Evolutionary conservation across 2,329 filamentous ascomycete genomes (phyloP).

Genomic region (Xylariaceae sp.): DNA sequence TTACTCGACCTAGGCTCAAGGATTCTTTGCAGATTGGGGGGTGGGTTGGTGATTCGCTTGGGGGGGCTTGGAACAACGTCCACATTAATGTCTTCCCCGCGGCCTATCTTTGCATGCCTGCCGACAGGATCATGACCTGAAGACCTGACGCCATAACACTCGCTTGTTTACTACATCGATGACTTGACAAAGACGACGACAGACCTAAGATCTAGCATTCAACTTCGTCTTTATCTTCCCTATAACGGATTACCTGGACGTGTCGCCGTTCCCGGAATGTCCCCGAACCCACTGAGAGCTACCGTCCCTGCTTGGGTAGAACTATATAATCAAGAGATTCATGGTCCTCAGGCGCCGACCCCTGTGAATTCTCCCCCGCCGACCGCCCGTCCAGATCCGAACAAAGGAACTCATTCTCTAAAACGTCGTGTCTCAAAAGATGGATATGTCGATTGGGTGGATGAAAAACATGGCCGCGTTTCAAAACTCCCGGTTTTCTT

Average conservation of each 20-base stretch:
- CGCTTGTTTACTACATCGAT: slow-evolving; percentile 1
- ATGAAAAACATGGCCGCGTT: slow-evolving; percentile 30
- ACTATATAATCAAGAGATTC: slow-evolving; percentile 28
- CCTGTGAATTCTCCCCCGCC: slow-evolving; percentile 23
- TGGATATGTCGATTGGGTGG: slow-evolving; percentile 34
- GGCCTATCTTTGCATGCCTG: slow-evolving; percentile 4
- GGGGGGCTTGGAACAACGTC: slow-evolving; percentile 1
- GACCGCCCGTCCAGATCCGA: slow-evolving; percentile 26
- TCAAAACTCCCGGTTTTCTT: slow-evolving; percentile 43
- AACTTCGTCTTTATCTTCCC: not conserved
- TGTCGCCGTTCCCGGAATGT: slow-evolving; percentile 22
- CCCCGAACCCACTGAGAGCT: slow-evolving; percentile 27
- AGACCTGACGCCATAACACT: not conserved
- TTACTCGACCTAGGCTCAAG: slow-evolving; percentile 1
- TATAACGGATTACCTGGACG: slow-evolving; percentile 15
- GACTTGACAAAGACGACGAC: not conserved
- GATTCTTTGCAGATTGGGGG: slow-evolving; percentile 9
- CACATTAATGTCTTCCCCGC: slow-evolving; percentile 11
- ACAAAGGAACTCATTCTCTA: slow-evolving; percentile 25
- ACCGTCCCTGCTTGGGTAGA: slow-evolving; percentile 32
- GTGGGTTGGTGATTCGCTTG: not conserved
- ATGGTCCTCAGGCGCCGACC: slow-evolving; percentile 21
- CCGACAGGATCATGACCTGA: slow-evolving; percentile 10
- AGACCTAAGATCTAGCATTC: not conserved
- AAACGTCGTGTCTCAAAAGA: slow-evolving; percentile 33